A percentile compares a stretch with the other conserved stretches of the same genome.
Evolutionary conservation across 345 rosid species (phyloP).

Genomic region (Citrus australasica): DNA sequence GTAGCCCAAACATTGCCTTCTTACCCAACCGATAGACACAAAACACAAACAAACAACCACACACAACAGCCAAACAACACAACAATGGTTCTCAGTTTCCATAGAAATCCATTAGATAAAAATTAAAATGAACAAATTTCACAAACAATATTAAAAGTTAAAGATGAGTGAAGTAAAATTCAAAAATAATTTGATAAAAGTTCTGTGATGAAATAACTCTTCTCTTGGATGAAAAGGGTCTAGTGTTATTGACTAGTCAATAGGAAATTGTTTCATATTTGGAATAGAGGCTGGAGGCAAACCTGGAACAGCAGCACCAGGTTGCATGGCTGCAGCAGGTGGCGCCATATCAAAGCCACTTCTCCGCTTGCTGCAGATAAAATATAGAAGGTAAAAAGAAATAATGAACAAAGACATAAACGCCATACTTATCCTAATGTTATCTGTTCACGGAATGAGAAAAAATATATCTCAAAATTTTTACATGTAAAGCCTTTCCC

Average conservation of each 20-base stretch:
- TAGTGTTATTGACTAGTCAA: neutral
- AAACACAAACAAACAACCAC: slow-evolving; percentile 28
- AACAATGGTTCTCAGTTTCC: slow-evolving; percentile 26
- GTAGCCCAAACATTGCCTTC: slow-evolving; percentile 33
- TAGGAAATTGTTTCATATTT: neutral
- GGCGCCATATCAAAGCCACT: slow-evolving; percentile 32
- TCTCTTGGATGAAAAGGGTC: neutral
- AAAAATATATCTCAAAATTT: neutral
- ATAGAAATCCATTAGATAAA: slow-evolving; percentile 18
- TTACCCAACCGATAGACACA: slow-evolving; percentile 26
- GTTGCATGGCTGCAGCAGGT: slow-evolving; percentile 6
- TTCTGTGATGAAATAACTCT: neutral
- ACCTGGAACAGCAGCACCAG: slow-evolving; percentile 21
- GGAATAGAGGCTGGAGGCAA: slow-evolving; percentile 1
- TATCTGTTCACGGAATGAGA: neutral
- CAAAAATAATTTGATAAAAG: neutral
- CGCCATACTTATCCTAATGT: neutral
- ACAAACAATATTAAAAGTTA: neutral
- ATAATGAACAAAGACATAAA: neutral
- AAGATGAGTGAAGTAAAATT: neutral
- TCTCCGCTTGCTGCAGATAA: slow-evolving; percentile 23
- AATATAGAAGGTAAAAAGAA: neutral
- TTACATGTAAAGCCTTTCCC: neutral
- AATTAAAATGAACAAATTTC: slow-evolving; percentile 3
- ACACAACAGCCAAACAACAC: slow-evolving; percentile 31